Conservation (phyloP, 352 stramenopile genomes). For the Phytophthora foliorum region DNA sequence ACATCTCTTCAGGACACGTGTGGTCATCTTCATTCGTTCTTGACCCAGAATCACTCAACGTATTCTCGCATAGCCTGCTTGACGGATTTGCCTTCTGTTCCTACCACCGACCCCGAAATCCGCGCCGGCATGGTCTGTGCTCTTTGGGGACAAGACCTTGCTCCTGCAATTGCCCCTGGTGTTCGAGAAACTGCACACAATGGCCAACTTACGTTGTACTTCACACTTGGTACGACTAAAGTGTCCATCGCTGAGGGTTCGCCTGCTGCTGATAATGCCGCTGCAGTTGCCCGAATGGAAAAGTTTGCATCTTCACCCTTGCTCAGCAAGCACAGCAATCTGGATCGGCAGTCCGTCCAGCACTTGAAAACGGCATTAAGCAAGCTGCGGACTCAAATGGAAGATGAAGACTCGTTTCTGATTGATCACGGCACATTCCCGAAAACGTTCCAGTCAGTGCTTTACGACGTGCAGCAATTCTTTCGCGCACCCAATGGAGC, state of each 20-base stretch:
- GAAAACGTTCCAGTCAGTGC: slow-evolving; percentile 32
- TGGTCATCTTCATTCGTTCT: slow-evolving; percentile 61
- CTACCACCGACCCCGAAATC: slow-evolving; percentile 64
- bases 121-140: slow-evolving; percentile 62
- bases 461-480: slow-evolving; percentile 51
- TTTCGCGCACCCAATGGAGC: slow-evolving; percentile 29
- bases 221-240: slow-evolving; percentile 67
- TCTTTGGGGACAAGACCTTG: slow-evolving; percentile 68
- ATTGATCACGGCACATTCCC: slow-evolving; percentile 51
- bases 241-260: slow-evolving; percentile 37
- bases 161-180: slow-evolving; percentile 46
- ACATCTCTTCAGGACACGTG: slow-evolving; percentile 45
- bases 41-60: slow-evolving; percentile 64
- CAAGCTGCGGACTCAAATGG: slow-evolving; percentile 62
- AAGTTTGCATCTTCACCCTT: slow-evolving; percentile 58
- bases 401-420: slow-evolving; percentile 71
- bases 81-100: slow-evolving; percentile 49
- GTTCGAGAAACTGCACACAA: slow-evolving; percentile 3
- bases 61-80: slow-evolving; percentile 72
- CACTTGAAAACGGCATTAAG: slow-evolving; percentile 49
- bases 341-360: slow-evolving; percentile 42
- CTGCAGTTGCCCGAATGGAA: slow-evolving; percentile 47
- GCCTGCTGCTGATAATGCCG: slow-evolving; percentile 23
- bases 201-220: slow-evolving; percentile 54
- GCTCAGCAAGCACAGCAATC: slow-evolving; percentile 55